Evolutionary conservation across 2,329 filamentous ascomycete species (phyloP), one percentile per base, ranked within the genome.

Genomic region (Colletotrichum sp.): DNA sequence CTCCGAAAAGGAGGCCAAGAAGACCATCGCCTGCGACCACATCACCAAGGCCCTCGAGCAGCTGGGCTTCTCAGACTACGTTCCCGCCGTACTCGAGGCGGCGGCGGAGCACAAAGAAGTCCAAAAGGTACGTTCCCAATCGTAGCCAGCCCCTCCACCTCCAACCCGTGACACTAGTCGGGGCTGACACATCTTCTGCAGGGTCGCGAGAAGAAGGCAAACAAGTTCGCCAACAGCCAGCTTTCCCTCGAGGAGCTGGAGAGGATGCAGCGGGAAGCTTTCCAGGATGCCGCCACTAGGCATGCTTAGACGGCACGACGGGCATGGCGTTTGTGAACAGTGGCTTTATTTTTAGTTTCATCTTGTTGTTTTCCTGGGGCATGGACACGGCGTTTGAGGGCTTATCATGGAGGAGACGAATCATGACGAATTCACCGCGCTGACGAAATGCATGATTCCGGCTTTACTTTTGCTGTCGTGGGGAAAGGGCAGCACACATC

Each of bases 1-100:
- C 79, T 98, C 96, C 15, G 97, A 99, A 85, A 98, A 98, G 86
- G 97, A 99, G 82, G 95, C 96, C 66, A 99, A 99, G 89, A 99
- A 99, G 90, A 99, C 97, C 6, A 99, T 99, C 80, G 96, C 96
- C 15, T 98, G 95, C 85, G 97, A 99, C 82, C 97, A 99, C 87
- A 98, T 99, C 81, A 98, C 96, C 82, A 96, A 96, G 82, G 97
- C 97, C 1, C 90, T 99, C 57, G 95, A 96, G 81, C 95, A 98
- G 81, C 91, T 99, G 24, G 97, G 96, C 3, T 99, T 99, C 84
- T 91, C 93, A 12, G 96, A 98, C 80, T 99, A 99, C 82, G 95
- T 99, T 8, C 92, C 94, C 18, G 95, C 96, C 76, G 95, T 99
- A 15, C 87, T 96, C 72, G 95, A 95, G 79, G 95, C 97, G 12